These are phyloP conservation scores for Solanum sparsipilum DNA, from an alignment of 257 asterid genomes.

Conservation along the genomic window DNA sequence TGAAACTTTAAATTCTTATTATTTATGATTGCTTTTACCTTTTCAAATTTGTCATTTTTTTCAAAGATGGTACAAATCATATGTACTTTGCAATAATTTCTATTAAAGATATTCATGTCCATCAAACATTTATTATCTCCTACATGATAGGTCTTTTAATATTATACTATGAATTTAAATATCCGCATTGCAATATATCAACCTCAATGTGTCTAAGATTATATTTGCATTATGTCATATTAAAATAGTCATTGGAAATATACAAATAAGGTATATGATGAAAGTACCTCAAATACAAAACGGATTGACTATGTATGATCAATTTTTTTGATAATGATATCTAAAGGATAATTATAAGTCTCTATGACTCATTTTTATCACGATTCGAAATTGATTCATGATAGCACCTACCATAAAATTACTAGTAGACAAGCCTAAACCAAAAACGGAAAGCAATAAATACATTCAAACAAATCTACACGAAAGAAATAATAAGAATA, in stretches of 20 bases:
- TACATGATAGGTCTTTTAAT: too few relatives aligned
- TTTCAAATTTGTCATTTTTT: too few relatives aligned
- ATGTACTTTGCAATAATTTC: too few relatives aligned
- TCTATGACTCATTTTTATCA: neutral
- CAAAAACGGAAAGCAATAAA: neutral
- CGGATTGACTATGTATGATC: neutral
- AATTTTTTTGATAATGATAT: too few relatives aligned
- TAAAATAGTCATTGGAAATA: neutral
- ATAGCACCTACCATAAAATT: neutral
- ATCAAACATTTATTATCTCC: neutral
- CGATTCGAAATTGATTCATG: neutral
- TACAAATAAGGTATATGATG: neutral
- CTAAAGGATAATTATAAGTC: neutral
- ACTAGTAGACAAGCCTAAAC: neutral
- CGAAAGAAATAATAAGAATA: too few relatives aligned
- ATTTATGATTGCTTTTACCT: too few relatives aligned
- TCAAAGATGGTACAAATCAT: too few relatives aligned
- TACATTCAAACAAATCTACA: neutral
- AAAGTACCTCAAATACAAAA: neutral
- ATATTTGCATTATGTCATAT: neutral
- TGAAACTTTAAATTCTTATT: too few relatives aligned
- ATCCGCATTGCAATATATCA: neutral
- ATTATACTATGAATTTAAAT: too few relatives aligned
- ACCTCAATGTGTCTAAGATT: neutral
- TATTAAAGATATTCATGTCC: neutral